These are phyloP conservation scores for Tetraselmis striata DNA, from an alignment of 139 green algal genomes.

Conservation along the genomic window DNA sequence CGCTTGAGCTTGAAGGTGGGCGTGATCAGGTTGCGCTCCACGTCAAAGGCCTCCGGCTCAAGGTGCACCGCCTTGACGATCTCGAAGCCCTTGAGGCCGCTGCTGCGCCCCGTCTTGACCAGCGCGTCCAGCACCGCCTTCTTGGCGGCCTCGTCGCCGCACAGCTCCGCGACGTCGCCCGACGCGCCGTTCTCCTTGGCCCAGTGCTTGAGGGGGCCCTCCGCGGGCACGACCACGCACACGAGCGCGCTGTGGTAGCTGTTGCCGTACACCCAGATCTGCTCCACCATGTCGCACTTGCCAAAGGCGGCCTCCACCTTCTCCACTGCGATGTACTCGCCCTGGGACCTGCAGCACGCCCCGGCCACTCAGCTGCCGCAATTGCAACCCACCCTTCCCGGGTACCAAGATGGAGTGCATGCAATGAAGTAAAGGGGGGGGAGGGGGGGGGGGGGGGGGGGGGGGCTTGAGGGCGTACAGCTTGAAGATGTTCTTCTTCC, in stretches of 20 bases:
- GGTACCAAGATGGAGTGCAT: too few species aligned
- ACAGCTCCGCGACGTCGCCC: conserved; percentile 26
- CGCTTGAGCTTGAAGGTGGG: conserved; percentile 93
- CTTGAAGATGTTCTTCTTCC: too few species aligned
- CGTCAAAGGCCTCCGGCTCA: conserved; percentile 21
- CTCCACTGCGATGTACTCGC: conserved; percentile 80
- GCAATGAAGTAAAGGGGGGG: too few species aligned
- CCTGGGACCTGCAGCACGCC: conserved; percentile 8
- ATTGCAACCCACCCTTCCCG: too few species aligned
- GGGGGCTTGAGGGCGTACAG: too few species aligned
- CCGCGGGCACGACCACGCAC: conserved; percentile 77
- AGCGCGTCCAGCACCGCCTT: conserved; percentile 43
- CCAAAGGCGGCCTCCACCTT: conserved; percentile 80
- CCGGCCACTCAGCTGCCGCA: too few species aligned
- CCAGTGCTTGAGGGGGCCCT: conserved; percentile 42
- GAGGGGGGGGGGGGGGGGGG: too few species aligned
- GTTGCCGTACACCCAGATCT: conserved; percentile 86
- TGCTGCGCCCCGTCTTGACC: conserved; percentile 31
- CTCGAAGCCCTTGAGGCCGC: conserved; percentile 49
- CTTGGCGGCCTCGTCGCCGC: conserved; percentile 16
- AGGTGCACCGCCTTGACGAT: conserved; percentile 52
- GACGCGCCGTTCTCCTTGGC: conserved; percentile 37
- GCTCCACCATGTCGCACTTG: conserved; percentile 63
- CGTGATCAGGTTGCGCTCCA: conserved; percentile 82
- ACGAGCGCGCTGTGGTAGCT: conserved; percentile 61